Evolutionary conservation across 1,139 yeast species (phyloP).

Genomic region (Magnusiomyces magnusii): DNA sequence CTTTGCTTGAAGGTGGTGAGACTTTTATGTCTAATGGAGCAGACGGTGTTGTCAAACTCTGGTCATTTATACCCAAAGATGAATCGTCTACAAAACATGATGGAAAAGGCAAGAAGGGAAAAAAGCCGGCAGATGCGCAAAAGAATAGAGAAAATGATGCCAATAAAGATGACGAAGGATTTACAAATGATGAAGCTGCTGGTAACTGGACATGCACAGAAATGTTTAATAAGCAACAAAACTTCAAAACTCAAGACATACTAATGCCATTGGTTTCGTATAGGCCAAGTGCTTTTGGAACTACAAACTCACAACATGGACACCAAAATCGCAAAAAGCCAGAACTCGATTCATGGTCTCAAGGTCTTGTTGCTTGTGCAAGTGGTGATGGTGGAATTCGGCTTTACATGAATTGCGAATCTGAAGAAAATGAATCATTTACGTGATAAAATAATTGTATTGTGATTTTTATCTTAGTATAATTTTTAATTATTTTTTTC

Average conservation of each 20-base stretch:
- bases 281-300: background rate
- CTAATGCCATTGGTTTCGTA: conserved; percentile 8
- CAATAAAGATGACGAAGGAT: background rate
- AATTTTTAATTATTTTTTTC: too few relatives aligned
- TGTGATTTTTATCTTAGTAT: background rate
- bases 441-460: background rate
- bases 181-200: background rate
- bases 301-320: background rate
- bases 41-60: conserved; percentile 28
- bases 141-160: background rate
- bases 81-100: background rate
- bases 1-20: conserved; percentile 14
- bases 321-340: background rate
- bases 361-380: background rate
- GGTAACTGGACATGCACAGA: background rate
- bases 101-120: background rate
- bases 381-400: background rate
- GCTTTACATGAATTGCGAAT: background rate
- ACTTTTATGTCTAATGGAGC: conserved; percentile 26
- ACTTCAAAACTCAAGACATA: conserved; percentile 6
- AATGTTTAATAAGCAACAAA: background rate
- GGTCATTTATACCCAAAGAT: conserved; percentile 17
- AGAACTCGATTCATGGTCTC: background rate
- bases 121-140: background rate
- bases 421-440: background rate